Evolutionary conservation across 2,329 filamentous ascomycete genomes (phyloP).

Genomic region (Trichoderma sp.): DNA sequence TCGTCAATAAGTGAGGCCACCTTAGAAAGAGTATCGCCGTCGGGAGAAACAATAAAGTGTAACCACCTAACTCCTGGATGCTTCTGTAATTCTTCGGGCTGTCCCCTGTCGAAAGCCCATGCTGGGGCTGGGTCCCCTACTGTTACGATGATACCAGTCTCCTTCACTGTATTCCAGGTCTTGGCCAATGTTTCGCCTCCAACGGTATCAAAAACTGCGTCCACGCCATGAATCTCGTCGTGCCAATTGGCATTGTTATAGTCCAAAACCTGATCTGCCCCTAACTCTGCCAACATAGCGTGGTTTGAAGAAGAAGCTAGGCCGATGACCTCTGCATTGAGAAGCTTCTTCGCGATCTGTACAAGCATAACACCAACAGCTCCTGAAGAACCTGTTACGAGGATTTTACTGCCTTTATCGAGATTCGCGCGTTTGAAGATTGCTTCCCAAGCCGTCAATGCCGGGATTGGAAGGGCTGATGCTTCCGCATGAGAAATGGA

Average conservation of each 20-base stretch:
- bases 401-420: slow-evolving; percentile 21
- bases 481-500: slow-evolving; percentile 29
- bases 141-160: slow-evolving; percentile 35
- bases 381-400: slow-evolving; percentile 35
- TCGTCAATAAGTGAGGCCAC: slow-evolving; percentile 28
- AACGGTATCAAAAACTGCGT: not conserved
- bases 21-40: slow-evolving; percentile 24
- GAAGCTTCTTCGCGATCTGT: slow-evolving; percentile 30
- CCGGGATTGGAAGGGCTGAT: slow-evolving; percentile 34
- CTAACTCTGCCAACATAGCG: not conserved
- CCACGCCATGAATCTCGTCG: not conserved
- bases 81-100: slow-evolving; percentile 23
- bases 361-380: slow-evolving; percentile 34
- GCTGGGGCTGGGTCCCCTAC: slow-evolving; percentile 38
- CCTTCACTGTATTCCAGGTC: not conserved
- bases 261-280: not conserved
- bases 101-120: slow-evolving; percentile 32
- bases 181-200: not conserved
- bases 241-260: not conserved
- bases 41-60: slow-evolving; percentile 35
- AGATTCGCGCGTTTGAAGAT: slow-evolving; percentile 28
- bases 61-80: slow-evolving; percentile 28
- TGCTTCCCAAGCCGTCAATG: slow-evolving; percentile 34
- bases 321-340: slow-evolving; percentile 29
- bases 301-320: not conserved